phyloP scores from a whole-genome alignment of 164 flowering plant genomes.

The Protea cynaroides region DNA sequence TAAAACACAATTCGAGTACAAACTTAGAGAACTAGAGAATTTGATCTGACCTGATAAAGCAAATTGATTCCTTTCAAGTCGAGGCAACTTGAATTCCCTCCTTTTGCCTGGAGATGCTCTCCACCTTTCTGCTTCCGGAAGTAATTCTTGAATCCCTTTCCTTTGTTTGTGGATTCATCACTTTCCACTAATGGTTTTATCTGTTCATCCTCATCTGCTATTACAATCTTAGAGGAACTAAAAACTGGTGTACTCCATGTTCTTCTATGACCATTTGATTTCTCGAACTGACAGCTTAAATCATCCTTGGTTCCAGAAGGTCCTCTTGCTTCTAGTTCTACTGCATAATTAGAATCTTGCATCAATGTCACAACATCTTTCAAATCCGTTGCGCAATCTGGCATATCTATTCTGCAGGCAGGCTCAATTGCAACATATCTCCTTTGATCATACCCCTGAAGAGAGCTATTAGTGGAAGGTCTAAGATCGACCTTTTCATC shows the following conservation, averaged over 20 bases:
- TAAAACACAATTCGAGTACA: not conserved
- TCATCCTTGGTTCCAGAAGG: constrained; percentile 27
- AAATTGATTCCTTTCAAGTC: constrained; percentile 21
- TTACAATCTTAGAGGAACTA: constrained; percentile 49
- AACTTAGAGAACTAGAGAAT: not conserved
- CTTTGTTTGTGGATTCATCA: constrained; percentile 44
- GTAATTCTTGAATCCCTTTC: constrained; percentile 34
- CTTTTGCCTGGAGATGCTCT: constrained; percentile 24
- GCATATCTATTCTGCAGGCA: constrained; percentile 13
- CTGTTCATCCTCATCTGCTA: constrained; percentile 44
- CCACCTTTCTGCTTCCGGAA: constrained; percentile 42
- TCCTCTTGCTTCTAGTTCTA: constrained; percentile 37
- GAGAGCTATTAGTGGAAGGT: constrained; percentile 10
- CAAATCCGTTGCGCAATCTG: constrained; percentile 11
- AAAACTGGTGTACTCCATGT: constrained; percentile 45
- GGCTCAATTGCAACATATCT: constrained; percentile 13
- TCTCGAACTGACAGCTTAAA: constrained; percentile 28
- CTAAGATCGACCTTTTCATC: constrained; percentile 14
- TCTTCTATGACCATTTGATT: constrained; percentile 31
- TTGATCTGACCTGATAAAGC: constrained; percentile 40
- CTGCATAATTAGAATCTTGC: constrained; percentile 26
- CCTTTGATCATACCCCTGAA: constrained; percentile 7
- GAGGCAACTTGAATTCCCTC: constrained; percentile 15
- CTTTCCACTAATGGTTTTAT: constrained; percentile 13
- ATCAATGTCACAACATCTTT: constrained; percentile 28